Evolutionary conservation across 2,329 filamentous ascomycete genomes (phyloP), one percentile per base, ranked within the genome.

Genomic region (Xylaria sp.): DNA sequence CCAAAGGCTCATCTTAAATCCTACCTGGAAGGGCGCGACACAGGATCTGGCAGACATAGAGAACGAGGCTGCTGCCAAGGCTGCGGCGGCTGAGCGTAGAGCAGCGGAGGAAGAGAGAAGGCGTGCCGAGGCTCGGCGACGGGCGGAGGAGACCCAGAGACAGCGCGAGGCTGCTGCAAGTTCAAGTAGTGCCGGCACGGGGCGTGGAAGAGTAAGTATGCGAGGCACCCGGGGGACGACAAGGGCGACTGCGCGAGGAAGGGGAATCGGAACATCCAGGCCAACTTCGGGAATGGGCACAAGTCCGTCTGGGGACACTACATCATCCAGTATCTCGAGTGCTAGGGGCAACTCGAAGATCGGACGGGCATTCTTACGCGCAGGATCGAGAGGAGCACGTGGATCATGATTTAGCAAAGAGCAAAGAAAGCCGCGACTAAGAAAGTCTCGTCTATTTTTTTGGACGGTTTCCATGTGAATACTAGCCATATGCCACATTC

Each of bases 21-120:
- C 92, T 1, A 83, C 87, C 61, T 99, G 94, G 93, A 90, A 94
- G 73, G 95, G 95, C 60, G 91, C 94, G 28, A 91, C 87, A 4
- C 88, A 94, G 72, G 95, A 99, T 78, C 78, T 97, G 40, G 83
- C 87, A n/a, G 92, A 96, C 64, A 86, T 93, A 59, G 94, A 98
- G 77, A 89, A 88, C 57, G 94, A 98, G 74, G 88, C 88, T 2
- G 75, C 88, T 12, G 80, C 89, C 65, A 88, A 87, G 71, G 90
- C 92, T 73, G 89, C 92, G 70, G 92, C 91, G 47, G 90, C 88
- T 1, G 90, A 96, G 76, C 85, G 92, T 63, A 86, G 87, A 52
- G 90, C 89, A 47, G 85, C 85, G 2, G 94, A 96, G 72, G 90
- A 95, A 61, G 91, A 95, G 75, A 86, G 89, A 65, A 85, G 92